Conservation (phyloP, 2,329 filamentous ascomycete genomes). For the Dactylellina leptospora region DNA sequence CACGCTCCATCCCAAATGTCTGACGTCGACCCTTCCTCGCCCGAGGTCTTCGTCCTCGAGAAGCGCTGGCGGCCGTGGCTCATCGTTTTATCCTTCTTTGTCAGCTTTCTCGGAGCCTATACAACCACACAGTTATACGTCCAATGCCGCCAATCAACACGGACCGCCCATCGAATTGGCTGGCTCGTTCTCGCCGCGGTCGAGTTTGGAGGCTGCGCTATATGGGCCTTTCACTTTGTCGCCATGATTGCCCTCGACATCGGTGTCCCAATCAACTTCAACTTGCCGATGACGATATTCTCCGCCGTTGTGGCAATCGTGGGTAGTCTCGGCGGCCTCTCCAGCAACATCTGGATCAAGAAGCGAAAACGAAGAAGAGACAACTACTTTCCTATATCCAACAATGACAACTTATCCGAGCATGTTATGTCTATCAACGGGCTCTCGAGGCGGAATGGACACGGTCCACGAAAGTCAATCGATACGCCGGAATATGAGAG, state of each 20-base stretch:
- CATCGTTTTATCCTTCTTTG: slow-evolving; percentile 49
- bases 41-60: slow-evolving; percentile 39
- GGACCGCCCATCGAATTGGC: slow-evolving; percentile 27
- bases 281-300: slow-evolving; percentile 46
- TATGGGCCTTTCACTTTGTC: slow-evolving; percentile 53
- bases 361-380: slow-evolving; percentile 27
- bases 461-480: slow-evolving; percentile 20
- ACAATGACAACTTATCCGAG: slow-evolving; percentile 29
- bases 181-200: slow-evolving; percentile 49
- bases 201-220: slow-evolving; percentile 50
- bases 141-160: slow-evolving; percentile 48
- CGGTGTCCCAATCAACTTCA: slow-evolving; percentile 43
- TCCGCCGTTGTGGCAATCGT: slow-evolving; percentile 44
- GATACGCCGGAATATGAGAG: slow-evolving; percentile 49
- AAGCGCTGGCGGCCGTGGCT: slow-evolving; percentile 51
- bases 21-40: slow-evolving; percentile 11
- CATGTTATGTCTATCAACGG: slow-evolving; percentile 31
- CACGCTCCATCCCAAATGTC: slow-evolving; percentile 11
- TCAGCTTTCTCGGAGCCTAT: slow-evolving; percentile 51
- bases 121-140: slow-evolving; percentile 51
- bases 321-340: slow-evolving; percentile 36
- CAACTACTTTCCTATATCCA: slow-evolving; percentile 47
- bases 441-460: slow-evolving; percentile 5
- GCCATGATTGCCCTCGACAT: slow-evolving; percentile 53
- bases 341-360: slow-evolving; percentile 52